A percentile compares a stretch with the other conserved stretches of the same genome.
Conservation (phyloP, 768 basidiomycete genomes). For the Lenzites betulinus region DNA sequence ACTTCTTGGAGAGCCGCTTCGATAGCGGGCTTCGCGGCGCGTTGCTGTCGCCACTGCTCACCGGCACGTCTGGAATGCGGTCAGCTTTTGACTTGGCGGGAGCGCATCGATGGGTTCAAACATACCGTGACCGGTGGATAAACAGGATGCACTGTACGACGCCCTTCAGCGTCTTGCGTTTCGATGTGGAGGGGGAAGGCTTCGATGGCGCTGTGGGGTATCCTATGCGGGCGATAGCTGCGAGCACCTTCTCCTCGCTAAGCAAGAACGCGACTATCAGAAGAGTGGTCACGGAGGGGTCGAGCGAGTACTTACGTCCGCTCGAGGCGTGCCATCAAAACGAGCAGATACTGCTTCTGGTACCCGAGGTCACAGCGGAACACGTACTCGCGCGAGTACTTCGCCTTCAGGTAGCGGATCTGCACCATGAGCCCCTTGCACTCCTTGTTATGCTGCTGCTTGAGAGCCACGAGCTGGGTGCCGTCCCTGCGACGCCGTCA, state of each 20-base stretch:
- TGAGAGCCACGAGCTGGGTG: constrained; percentile 53
- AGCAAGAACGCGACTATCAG: neutral
- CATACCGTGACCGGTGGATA: constrained; percentile 64
- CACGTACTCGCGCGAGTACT: constrained; percentile 81
- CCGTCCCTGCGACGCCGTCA: constrained; percentile 46
- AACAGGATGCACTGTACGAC: constrained; percentile 63
- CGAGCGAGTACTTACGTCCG: constrained; percentile 51
- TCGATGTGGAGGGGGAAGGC: constrained; percentile 33
- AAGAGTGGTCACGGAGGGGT: neutral
- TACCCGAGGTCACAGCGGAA: constrained; percentile 77
- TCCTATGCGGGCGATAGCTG: constrained; percentile 75
- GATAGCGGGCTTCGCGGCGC: constrained; percentile 60
- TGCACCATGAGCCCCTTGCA: constrained; percentile 90
- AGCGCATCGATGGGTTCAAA: constrained; percentile 4
- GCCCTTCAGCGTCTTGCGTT: constrained; percentile 54
- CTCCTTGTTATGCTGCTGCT: constrained; percentile 76
- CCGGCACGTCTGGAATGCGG: constrained; percentile 54
- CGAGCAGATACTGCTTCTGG: constrained; percentile 87
- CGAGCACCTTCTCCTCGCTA: constrained; percentile 72
- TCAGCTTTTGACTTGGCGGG: neutral
- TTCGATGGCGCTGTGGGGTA: constrained; percentile 50
- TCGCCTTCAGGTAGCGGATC: constrained; percentile 89
- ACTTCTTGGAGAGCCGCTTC: constrained; percentile 72
- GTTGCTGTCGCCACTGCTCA: constrained; percentile 63
- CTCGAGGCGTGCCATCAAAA: constrained; percentile 70